Conservation (phyloP, 2,329 filamentous ascomycete species). For the Botrytis galanthina region DNA sequence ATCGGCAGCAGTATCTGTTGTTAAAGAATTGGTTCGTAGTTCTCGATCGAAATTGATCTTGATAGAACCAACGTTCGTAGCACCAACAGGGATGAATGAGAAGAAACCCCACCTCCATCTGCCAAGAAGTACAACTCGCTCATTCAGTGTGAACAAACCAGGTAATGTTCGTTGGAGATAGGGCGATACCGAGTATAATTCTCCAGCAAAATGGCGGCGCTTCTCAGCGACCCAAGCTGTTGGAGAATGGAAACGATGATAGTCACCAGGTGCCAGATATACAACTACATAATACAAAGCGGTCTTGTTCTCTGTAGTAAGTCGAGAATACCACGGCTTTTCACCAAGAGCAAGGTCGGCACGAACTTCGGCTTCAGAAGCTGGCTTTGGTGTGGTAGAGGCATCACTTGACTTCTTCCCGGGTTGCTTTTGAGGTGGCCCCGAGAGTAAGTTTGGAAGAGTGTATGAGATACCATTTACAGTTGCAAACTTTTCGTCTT, state of each 20-base stretch:
- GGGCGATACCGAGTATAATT: slow-evolving; percentile 91
- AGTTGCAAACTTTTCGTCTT: slow-evolving; percentile 88
- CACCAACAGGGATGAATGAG: slow-evolving; percentile 90
- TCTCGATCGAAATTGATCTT: slow-evolving; percentile 96
- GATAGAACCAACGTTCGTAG: slow-evolving; percentile 96
- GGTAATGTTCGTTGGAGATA: slow-evolving; percentile 92
- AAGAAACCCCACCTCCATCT: slow-evolving; percentile 98
- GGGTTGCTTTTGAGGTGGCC: slow-evolving; percentile 47
- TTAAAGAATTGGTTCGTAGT: slow-evolving; percentile 85
- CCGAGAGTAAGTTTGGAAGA: slow-evolving; percentile 81
- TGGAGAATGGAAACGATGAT: slow-evolving; percentile 96
- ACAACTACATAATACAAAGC: slow-evolving; percentile 91
- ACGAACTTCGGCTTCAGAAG: slow-evolving; percentile 79
- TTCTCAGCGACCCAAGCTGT: slow-evolving; percentile 93
- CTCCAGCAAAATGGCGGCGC: slow-evolving; percentile 94
- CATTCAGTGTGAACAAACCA: slow-evolving; percentile 93
- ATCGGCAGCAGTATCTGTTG: slow-evolving; percentile 90
- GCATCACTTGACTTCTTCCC: slow-evolving; percentile 63
- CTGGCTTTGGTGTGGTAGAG: slow-evolving; percentile 62
- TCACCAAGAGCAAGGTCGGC: slow-evolving; percentile 76
- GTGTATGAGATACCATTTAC: slow-evolving; percentile 97
- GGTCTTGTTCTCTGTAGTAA: slow-evolving; percentile 60
- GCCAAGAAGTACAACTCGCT: slow-evolving; percentile 88
- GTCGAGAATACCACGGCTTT: slow-evolving; percentile 67
- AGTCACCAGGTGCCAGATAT: slow-evolving; percentile 95